These are phyloP conservation scores for Tephrocybe sp. DNA, from an alignment of 768 basidiomycete genomes.

Conservation along the genomic window DNA sequence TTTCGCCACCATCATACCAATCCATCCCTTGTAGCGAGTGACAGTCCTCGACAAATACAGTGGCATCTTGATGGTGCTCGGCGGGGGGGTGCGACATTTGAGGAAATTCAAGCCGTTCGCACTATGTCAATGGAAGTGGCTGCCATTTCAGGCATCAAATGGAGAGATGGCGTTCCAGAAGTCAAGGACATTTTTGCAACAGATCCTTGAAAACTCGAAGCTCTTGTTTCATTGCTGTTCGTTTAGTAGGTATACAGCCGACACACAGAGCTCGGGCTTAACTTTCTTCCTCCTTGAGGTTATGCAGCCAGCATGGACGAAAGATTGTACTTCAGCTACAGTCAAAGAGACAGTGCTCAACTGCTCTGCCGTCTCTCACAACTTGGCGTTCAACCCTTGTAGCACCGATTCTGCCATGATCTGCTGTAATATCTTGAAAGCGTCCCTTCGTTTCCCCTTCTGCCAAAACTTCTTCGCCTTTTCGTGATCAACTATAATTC, in stretches of 20 bases:
- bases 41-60: slow-evolving; percentile 61
- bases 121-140: slow-evolving; percentile 55
- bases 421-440: slow-evolving; percentile 23
- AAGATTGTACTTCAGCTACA: slow-evolving; percentile 10
- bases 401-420: slow-evolving; percentile 17
- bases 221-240: not conserved
- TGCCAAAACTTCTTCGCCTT: slow-evolving; percentile 25
- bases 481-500: slow-evolving; percentile 15
- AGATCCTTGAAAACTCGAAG: not conserved
- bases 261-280: not conserved
- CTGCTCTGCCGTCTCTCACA: not conserved
- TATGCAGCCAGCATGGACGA: slow-evolving; percentile 14
- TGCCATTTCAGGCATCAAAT: slow-evolving; percentile 44
- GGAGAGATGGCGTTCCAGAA: slow-evolving; percentile 57
- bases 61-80: slow-evolving; percentile 66
- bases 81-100: slow-evolving; percentile 52
- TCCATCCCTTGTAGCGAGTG: slow-evolving; percentile 32
- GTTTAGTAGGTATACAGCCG: not conserved
- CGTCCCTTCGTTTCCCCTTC: slow-evolving; percentile 19
- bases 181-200: slow-evolving; percentile 21
- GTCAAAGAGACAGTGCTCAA: slow-evolving; percentile 12
- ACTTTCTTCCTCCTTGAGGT: too few species aligned
- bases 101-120: slow-evolving; percentile 54
- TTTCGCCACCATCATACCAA: not conserved
- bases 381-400: slow-evolving; percentile 13